phyloP scores from a whole-genome alignment of 345 rosid genomes.

The Arabidopsis arenosa region DNA sequence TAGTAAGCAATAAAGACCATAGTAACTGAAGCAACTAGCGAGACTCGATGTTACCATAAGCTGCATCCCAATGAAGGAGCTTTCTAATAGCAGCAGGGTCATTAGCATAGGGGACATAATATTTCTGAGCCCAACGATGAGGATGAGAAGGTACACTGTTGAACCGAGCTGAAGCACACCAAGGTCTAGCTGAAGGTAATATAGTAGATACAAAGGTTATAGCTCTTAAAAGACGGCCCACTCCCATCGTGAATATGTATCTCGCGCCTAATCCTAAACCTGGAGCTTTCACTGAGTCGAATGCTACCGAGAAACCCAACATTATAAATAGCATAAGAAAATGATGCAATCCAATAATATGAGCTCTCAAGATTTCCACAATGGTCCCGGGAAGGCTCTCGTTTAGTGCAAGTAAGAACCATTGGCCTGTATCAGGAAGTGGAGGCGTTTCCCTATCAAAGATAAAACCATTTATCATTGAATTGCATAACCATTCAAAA shows the following conservation, averaged over 20 bases:
- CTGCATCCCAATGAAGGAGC: conserved; percentile 55
- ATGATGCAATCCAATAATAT: conserved; percentile 81
- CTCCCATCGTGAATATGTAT: conserved; percentile 89
- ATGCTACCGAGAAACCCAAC: conserved; percentile 89
- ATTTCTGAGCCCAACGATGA: conserved; percentile 91
- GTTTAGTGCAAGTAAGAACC: conserved; percentile 85
- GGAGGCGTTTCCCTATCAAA: conserved; percentile 67
- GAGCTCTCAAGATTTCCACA: conserved; percentile 83
- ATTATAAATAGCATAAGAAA: conserved; percentile 86
- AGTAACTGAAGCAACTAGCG: not conserved
- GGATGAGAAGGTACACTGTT: conserved; percentile 68
- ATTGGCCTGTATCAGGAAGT: conserved; percentile 95
- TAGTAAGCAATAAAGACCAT: not conserved
- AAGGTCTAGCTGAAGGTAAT: conserved; percentile 91
- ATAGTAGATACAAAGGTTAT: conserved; percentile 84
- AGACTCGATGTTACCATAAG: conserved; percentile 35
- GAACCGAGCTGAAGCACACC: conserved; percentile 87
- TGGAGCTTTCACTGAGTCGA: conserved; percentile 79
- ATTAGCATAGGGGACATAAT: conserved; percentile 82
- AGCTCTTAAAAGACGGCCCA: conserved; percentile 93
- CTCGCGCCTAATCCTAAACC: conserved; percentile 94
- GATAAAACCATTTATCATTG: not conserved
- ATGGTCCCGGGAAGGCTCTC: conserved; percentile 75
- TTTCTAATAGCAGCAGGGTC: conserved; percentile 69
- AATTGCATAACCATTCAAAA: conserved; percentile 1